phyloP scores from a whole-genome alignment of 768 basidiomycete genomes.

The Daedalea quercina region DNA sequence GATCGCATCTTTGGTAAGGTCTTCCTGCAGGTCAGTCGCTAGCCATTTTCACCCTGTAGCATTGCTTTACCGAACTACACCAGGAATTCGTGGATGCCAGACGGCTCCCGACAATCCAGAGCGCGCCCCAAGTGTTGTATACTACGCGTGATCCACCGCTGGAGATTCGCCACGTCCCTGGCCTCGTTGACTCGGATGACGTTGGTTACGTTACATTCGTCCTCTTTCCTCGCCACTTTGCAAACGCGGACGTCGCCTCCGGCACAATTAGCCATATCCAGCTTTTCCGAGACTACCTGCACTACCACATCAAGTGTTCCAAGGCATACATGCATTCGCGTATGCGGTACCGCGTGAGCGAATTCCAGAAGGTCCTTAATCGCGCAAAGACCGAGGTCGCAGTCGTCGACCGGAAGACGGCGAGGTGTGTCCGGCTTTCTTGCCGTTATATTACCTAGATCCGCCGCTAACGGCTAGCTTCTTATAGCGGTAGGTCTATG shows the following conservation, averaged over 20 bases:
- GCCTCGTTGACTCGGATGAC: constrained; percentile 78
- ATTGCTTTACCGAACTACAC: neutral
- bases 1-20: constrained; percentile 96
- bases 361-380: constrained; percentile 95
- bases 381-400: constrained; percentile 91
- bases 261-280: constrained; percentile 92
- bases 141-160: constrained; percentile 92
- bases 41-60: neutral
- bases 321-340: constrained; percentile 99
- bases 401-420: constrained; percentile 83
- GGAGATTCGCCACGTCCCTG: constrained; percentile 86
- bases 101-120: constrained; percentile 86
- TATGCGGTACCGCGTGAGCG: constrained; percentile 88
- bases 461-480: neutral
- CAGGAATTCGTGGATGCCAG: constrained; percentile 99
- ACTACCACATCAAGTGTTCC: constrained; percentile 98
- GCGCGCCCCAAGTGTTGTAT: constrained; percentile 95
- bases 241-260: constrained; percentile 57
- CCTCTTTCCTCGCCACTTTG: constrained; percentile 93
- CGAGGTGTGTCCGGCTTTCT: constrained; percentile 48
- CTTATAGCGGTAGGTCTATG: constrained; percentile 13
- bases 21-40: constrained; percentile 78
- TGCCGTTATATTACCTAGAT: neutral
- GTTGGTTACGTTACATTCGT: constrained; percentile 98
- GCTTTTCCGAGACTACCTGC: constrained; percentile 96